phyloP scores from a whole-genome alignment of 768 basidiomycete species.

The Suillus clintonianus region DNA sequence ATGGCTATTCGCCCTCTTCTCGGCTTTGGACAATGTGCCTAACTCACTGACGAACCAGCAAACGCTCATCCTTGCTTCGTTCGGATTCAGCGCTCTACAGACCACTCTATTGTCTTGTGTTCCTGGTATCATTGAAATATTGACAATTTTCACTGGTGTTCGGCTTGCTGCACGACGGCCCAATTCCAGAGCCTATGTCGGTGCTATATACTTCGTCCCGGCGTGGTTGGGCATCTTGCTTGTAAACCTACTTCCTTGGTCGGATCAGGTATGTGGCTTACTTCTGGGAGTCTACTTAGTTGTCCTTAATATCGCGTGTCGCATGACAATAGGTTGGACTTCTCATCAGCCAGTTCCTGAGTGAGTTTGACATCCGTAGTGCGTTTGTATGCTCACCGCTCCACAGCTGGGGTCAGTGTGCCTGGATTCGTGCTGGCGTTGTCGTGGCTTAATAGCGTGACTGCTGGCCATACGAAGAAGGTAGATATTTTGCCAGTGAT shows the following conservation, averaged over 20 bases:
- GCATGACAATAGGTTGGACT: conserved; percentile 37
- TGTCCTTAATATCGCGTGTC: neutral
- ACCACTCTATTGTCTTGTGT: conserved; percentile 68
- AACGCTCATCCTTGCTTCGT: conserved; percentile 58
- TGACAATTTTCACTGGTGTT: conserved; percentile 66
- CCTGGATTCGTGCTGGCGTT: conserved; percentile 58
- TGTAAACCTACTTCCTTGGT: conserved; percentile 60
- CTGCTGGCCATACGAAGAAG: conserved; percentile 67
- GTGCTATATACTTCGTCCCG: conserved; percentile 55
- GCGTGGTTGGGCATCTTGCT: conserved; percentile 61
- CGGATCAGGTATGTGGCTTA: conserved; percentile 48
- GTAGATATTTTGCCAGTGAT: conserved; percentile 23
- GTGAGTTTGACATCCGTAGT: conserved; percentile 24
- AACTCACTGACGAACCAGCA: conserved; percentile 62
- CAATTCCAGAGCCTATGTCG: conserved; percentile 58
- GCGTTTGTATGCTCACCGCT: neutral
- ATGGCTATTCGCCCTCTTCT: conserved; percentile 68
- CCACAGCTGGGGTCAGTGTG: conserved; percentile 46
- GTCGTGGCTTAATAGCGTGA: conserved; percentile 63
- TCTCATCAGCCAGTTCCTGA: conserved; percentile 54
- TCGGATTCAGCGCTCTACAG: conserved; percentile 60
- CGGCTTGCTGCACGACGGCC: conserved; percentile 49
- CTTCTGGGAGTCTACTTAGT: neutral
- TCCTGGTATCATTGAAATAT: conserved; percentile 58
- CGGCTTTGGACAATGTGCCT: conserved; percentile 58